Evolutionary conservation across 805 yeast species (phyloP), one percentile per base, ranked within the genome.

Genomic region (Lachancea mirantina): DNA sequence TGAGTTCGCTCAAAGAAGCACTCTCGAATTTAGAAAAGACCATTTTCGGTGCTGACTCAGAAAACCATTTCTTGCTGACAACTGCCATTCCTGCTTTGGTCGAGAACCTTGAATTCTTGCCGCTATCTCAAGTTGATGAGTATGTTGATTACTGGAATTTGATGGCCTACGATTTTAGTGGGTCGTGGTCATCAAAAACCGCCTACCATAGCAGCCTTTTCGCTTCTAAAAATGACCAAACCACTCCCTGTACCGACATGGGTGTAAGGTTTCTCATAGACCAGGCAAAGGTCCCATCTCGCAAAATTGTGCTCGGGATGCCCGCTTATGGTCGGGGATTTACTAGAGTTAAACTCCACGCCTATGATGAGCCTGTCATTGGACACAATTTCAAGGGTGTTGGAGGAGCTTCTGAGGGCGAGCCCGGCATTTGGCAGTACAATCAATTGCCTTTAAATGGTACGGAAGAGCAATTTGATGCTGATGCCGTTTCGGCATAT

Each of bases 121-220:
- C 68, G 4, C 46, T 87, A 2, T 31, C 41, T 1, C 67, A 66
- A n/a, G 67, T 89, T 70, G 78, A 79, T 43, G 49, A 52, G 15
- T 66, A 67, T 43, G 49, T 92, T 11, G 62, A 74, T 13, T 74
- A 74, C 43, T 87, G 88, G 81, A 88, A 89, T 52, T 54, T 92
- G 38, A 89, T 89, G 97, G 76, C 92, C 13, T 89, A 92, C 55
- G 97, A 92, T 54, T 82, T 78, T 46, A 61, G 77, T 2, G 97
- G 96, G 0, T 64, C 71, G 6, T 84, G 95, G 94, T 75, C 84
- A 1, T 47, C 54, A 0, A 42, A 28, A 3, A 71, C 79, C 0
- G 78, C 70, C 2, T 80, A 73, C 49, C 96, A 84, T 39, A 74
- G 92, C 3, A 84, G 85, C 55, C 49, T 85, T 41, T 72, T 45